Base-by-base conservation (phyloP, 2,329 filamentous ascomycete species). In the Cladophialophora carrionii region DNA sequence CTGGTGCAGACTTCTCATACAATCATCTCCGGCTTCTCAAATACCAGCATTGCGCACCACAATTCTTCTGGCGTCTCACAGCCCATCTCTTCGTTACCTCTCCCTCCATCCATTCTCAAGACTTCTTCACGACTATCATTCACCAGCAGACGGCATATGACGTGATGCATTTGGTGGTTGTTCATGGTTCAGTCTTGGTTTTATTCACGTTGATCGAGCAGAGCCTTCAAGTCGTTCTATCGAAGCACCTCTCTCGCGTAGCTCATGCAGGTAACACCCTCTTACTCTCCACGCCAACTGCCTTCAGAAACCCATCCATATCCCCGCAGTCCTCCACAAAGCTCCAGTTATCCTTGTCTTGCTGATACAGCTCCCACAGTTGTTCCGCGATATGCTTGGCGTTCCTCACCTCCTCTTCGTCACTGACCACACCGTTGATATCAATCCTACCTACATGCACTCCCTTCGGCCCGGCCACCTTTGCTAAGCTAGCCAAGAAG, bases 381-480 rank as follows among this genome's bases (percentile, higher is more conserved):
- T 64, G 52, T 17, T 63, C 41, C 31, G 71, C 69, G 60, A 72
- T 66, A 12, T 63, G 53, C 32, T 37, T 57, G 5, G 69, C 54
- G 43, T 65, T 69, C 57, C 51, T 56, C 17, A 62, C 58, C 9
- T 65, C 49, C 32, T 71, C 63, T 24, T 70, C 65, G 26, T 64
- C 56, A 26, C 57, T 65, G 9, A 72, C 62, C 17, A 65, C 41
- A 10, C 69, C 71, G 49, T 55, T 54, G 32, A 72, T 68, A 14
- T 63, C 63, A 31, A 72, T 57, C 17, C 64, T 62, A 17, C 60
- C 69, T 3, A 72, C 68, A 64, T 72, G 71, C 32, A 71, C 70
- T 3, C 73, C 71, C 22, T 65, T 51, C 20, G 62, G 62, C 8
- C 57, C 65, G 22, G 52, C 20, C 20, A 67, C 22, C 57, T 67